phyloP scores from a whole-genome alignment of 257 asterid species.

The Vinca minor region DNA sequence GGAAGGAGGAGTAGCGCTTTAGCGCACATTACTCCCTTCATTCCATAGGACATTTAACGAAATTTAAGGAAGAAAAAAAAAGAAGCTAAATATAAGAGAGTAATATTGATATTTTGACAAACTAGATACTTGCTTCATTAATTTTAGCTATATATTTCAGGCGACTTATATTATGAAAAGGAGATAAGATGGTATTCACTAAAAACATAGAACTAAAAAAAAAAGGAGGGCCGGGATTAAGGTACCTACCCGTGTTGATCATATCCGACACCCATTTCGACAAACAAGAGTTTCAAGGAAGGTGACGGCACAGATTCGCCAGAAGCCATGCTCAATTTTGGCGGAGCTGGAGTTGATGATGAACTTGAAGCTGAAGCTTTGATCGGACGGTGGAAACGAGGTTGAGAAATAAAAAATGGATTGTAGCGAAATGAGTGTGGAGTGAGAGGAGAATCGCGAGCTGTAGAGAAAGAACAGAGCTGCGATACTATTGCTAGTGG shows the following conservation, averaged over 20 bases:
- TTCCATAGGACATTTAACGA: no score
- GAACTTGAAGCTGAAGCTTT: conserved; percentile 12
- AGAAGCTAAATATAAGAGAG: no score
- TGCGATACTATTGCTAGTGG: neutral
- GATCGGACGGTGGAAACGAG: conserved; percentile 20
- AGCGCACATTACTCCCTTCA: no score
- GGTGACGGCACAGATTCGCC: conserved; percentile 54
- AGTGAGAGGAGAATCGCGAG: neutral
- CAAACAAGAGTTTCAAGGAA: conserved; percentile 76
- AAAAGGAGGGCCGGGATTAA: no score
- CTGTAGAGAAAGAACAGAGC: neutral
- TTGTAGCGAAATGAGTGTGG: neutral
- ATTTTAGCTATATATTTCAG: no score
- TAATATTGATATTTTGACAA: no score
- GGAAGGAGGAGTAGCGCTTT: no score
- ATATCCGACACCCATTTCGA: conserved; percentile 97
- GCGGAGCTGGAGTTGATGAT: neutral
- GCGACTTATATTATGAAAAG: no score
- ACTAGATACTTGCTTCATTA: no score
- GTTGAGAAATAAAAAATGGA: conserved; percentile 6
- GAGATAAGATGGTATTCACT: no score
- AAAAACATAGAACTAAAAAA: neutral
- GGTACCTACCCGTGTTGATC: conserved; percentile 82
- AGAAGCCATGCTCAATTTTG: conserved; percentile 41
- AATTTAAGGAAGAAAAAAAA: no score